Evolutionary conservation across 2,329 filamentous ascomycete genomes (phyloP).

Genomic region (Colletotrichum tamarilloi): DNA sequence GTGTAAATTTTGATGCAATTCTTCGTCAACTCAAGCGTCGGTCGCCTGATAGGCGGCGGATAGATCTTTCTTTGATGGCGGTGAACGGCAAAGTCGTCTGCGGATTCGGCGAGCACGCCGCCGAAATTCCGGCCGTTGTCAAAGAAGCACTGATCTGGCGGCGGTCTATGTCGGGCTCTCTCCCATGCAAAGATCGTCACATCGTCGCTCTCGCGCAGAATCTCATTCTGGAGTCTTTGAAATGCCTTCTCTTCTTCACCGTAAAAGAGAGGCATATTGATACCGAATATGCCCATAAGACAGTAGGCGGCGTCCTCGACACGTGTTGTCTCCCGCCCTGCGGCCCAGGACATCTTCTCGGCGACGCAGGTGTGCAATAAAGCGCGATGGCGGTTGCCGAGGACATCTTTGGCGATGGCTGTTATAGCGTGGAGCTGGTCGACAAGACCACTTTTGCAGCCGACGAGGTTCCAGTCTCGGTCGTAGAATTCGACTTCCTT

Average conservation of each 20-base stretch:
- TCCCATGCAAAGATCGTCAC: background rate
- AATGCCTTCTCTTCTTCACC: conserved; percentile 41
- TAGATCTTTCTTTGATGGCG: background rate
- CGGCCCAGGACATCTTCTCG: conserved; percentile 42
- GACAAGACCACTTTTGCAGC: background rate
- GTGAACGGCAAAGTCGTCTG: background rate
- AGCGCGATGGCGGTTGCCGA: background rate
- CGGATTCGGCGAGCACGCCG: background rate
- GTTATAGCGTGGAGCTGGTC: background rate
- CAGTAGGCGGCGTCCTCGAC: conserved; percentile 41
- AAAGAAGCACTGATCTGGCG: background rate
- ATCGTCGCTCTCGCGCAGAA: background rate
- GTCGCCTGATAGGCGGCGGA: background rate
- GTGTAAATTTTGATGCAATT: background rate
- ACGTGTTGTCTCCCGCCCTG: conserved; percentile 36
- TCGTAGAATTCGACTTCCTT: background rate
- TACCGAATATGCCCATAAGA: conserved; percentile 41
- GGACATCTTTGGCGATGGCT: background rate
- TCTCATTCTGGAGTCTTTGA: conserved; percentile 29
- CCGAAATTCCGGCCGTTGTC: background rate
- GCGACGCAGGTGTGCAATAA: conserved; percentile 36
- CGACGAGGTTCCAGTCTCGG: background rate
- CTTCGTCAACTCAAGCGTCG: background rate
- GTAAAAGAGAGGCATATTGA: conserved; percentile 42
- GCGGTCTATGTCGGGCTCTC: background rate